Percentiles rank a stretch among this genome's conserved stretches.
These are phyloP conservation scores for Cryptococcus amylolentus DNA, from an alignment of 1,284 basidiomycete species.

Conservation along the genomic window DNA sequence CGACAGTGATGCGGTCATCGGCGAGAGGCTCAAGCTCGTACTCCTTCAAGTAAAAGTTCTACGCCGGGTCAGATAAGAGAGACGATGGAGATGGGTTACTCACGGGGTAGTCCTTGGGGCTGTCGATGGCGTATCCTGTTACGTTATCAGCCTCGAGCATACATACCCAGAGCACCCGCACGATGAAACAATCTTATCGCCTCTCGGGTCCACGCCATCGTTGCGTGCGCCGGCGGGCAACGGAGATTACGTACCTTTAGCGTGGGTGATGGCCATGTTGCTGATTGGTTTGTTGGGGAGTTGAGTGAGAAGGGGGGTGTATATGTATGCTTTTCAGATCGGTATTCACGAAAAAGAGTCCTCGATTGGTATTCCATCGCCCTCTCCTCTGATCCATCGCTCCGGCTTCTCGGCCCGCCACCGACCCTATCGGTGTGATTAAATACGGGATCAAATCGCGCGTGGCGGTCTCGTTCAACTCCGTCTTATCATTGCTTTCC, in stretches of 20 bases:
- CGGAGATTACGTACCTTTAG: constrained; percentile 25
- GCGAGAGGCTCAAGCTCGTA: constrained; percentile 65
- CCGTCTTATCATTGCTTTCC: too few species aligned
- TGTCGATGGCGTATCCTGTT: constrained; percentile 43
- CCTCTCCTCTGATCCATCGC: too few species aligned
- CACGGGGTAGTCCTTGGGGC: constrained; percentile 44
- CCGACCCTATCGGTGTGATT: too few species aligned
- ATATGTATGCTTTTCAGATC: not conserved
- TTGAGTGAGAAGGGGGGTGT: not conserved
- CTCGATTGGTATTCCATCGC: not conserved
- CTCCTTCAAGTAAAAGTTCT: constrained; percentile 58
- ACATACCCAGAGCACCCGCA: too few species aligned
- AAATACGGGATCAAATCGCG: too few species aligned
- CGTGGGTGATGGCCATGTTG: constrained; percentile 37
- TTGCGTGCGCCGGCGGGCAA: not conserved
- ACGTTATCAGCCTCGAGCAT: not conserved
- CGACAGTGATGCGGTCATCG: constrained; percentile 50
- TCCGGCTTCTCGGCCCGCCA: too few species aligned
- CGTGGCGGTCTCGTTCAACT: too few species aligned
- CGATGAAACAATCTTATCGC: not conserved
- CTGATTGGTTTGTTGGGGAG: not conserved
- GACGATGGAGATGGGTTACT: constrained; percentile 3
- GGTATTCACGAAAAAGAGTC: not conserved
- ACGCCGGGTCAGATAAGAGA: not conserved
- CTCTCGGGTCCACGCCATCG: not conserved